Evolutionary conservation across 257 asterid species (phyloP), one percentile per base, ranked within the genome.

Genomic region (Cordia subcordata): DNA sequence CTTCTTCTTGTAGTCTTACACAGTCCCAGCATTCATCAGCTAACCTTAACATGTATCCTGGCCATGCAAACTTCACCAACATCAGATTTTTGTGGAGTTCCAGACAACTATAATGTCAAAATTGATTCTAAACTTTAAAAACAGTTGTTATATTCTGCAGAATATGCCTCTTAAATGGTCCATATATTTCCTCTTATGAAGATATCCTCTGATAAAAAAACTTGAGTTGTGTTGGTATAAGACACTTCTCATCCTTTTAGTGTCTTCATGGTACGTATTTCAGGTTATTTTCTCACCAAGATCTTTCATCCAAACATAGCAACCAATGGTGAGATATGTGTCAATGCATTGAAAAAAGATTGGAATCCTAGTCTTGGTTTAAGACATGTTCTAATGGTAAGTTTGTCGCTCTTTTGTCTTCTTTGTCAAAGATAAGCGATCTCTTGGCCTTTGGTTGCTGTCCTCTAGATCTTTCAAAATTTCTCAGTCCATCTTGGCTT

Each of bases 221-320:
- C 10, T 11, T 42, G 15, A 42, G 47, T 42, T 42, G 47, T 6
- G 6, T 27, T 27, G 35, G 3, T 27, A 42, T 10, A 42, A 42
- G 47, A 42, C 47, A 4, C 4, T 42, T 42, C 15, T 42, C 14
- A 42, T 14, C 47, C n/a, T 42, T 42, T 27, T 3, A 27, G 47
- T 27, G 55, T 13, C 18, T 52, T 49, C 17, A 20, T 50, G 49
- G 39, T 46, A 6, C 22, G 57, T 63, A 60, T 49, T 52, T 55
- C 75, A 92, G 97, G 99, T 65, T 92, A 70, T 79, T 92, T 92
- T 61, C 77, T 86, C 73, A 92, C 99, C 62, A 88, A 89, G 85
- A 92, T 92, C 49, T 92, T 82, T 66, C 99, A 92, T 74, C 99
- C 99, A 16, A 92, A 92, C 67, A 86, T 92, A 63, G 83, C 95